phyloP scores from a whole-genome alignment of 163 green algal genomes.

The Trebouxia gelatinosa region DNA sequence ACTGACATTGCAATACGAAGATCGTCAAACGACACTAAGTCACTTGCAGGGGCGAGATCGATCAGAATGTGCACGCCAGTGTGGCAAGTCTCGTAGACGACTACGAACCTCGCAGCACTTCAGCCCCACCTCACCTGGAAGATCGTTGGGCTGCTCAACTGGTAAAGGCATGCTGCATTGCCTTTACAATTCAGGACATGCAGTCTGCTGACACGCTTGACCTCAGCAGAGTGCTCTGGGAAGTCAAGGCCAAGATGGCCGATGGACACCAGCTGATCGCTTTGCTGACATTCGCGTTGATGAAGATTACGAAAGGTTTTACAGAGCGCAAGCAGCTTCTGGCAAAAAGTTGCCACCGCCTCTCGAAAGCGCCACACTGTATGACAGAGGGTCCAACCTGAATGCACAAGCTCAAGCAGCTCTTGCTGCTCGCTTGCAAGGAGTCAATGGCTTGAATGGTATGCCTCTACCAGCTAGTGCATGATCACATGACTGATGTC shows the following conservation, averaged over 20 bases:
- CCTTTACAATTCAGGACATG: not conserved
- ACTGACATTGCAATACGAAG: too few species aligned
- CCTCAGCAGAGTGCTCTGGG: slow-evolving; percentile 1
- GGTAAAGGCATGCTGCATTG: slow-evolving; percentile 43
- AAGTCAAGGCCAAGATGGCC: slow-evolving; percentile 22
- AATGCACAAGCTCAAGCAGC: slow-evolving; percentile 25
- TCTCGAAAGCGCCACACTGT: slow-evolving; percentile 62
- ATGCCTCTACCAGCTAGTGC: not conserved
- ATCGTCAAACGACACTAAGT: not conserved
- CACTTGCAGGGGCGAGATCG: slow-evolving; percentile 46
- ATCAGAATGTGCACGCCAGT: slow-evolving; percentile 42
- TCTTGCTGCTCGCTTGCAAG: not conserved
- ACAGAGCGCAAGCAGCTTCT: slow-evolving; percentile 57
- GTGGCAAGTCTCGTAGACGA: slow-evolving; percentile 52
- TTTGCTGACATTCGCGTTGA: slow-evolving; percentile 80
- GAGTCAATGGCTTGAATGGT: slow-evolving; percentile 14
- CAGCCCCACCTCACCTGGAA: slow-evolving; percentile 79
- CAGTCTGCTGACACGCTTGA: not conserved
- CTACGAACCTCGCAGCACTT: slow-evolving; percentile 80
- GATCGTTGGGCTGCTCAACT: slow-evolving; percentile 63
- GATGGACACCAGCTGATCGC: slow-evolving; percentile 38
- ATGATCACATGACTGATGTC: too few species aligned
- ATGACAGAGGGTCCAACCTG: too few species aligned
- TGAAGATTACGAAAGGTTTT: slow-evolving; percentile 87
- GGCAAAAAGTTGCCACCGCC: slow-evolving; percentile 84